phyloP scores from a whole-genome alignment of 163 green algal species.

The Scenedesmus sp. region DNA sequence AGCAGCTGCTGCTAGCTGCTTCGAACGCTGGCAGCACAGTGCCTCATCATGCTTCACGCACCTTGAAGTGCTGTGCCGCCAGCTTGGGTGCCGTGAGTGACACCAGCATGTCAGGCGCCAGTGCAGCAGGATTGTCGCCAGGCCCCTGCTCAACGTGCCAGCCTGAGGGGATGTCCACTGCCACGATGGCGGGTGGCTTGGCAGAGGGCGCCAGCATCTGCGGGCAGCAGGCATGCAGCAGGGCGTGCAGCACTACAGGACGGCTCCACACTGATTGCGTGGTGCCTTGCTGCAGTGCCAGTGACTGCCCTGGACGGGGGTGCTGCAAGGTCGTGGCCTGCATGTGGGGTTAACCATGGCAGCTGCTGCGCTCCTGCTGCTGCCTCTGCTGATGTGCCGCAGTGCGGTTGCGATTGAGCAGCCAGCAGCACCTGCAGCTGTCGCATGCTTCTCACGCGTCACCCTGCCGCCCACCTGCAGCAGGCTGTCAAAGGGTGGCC shows the following conservation, averaged over 20 bases:
- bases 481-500: constrained; percentile 94
- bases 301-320: too few relatives aligned
- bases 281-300: too few relatives aligned
- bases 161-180: constrained; percentile 93
- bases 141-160: constrained; percentile 91
- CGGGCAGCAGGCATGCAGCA: not conserved
- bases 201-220: constrained; percentile 66
- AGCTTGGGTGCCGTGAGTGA: constrained; percentile 97
- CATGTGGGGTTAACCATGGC: too few relatives aligned
- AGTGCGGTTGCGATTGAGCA: not conserved
- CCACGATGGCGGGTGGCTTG: constrained; percentile 77
- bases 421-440: not conserved
- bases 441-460: not conserved
- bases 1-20: too few relatives aligned
- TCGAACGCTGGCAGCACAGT: not conserved
- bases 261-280: too few relatives aligned
- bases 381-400: not conserved
- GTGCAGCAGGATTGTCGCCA: constrained; percentile 28
- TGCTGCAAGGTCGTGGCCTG: too few relatives aligned
- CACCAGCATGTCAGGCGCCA: constrained; percentile 94
- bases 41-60: not conserved
- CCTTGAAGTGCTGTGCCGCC: constrained; percentile 82
- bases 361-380: too few relatives aligned
- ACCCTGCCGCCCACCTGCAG: constrained; percentile 63
- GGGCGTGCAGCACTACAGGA: too few relatives aligned